Evolutionary conservation across 2,329 filamentous ascomycete species (phyloP).

Genomic region (Fusarium chuoi): DNA sequence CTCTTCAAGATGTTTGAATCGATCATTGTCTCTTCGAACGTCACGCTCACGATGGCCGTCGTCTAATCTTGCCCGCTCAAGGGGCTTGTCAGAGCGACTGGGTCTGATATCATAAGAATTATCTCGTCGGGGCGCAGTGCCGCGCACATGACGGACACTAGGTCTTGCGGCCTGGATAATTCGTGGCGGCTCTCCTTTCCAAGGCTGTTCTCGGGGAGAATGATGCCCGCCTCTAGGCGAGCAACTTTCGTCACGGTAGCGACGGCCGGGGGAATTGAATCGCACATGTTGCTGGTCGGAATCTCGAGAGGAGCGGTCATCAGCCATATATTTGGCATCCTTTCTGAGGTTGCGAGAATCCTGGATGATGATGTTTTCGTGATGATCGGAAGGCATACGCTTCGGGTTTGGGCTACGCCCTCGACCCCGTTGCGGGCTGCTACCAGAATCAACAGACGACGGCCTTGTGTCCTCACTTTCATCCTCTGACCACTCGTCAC

Average conservation of each 20-base stretch:
- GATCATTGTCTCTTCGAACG: slow-evolving; percentile 19
- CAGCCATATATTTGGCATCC: neutral
- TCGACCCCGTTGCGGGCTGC: neutral
- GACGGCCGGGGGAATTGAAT: slow-evolving; percentile 5
- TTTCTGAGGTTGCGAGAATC: slow-evolving; percentile 1
- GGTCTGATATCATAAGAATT: slow-evolving; percentile 12
- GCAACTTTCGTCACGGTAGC: slow-evolving; percentile 2
- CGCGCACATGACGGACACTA: slow-evolving; percentile 28
- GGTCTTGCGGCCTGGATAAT: slow-evolving; percentile 29
- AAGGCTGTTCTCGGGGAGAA: slow-evolving; percentile 13
- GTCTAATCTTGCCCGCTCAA: slow-evolving; percentile 29
- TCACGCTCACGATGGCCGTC: slow-evolving; percentile 13
- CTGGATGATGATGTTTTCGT: slow-evolving; percentile 6
- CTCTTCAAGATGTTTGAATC: slow-evolving; percentile 28
- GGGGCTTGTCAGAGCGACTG: slow-evolving; percentile 11
- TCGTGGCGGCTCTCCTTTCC: slow-evolving; percentile 23
- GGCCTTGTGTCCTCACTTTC: slow-evolving; percentile 30
- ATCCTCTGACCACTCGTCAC: slow-evolving; percentile 10
- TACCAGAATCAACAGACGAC: slow-evolving; percentile 24
- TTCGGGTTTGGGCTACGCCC: slow-evolving; percentile 20
- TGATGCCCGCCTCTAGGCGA: slow-evolving; percentile 18
- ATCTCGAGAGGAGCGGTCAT: neutral
- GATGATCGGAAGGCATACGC: slow-evolving; percentile 3
- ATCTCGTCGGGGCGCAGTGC: slow-evolving; percentile 28
- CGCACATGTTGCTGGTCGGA: slow-evolving; percentile 19